Percentiles rank a stretch among this genome's conserved stretches.
Conservation (phyloP, 257 asterid species). For the Scutellaria baicalensis region DNA sequence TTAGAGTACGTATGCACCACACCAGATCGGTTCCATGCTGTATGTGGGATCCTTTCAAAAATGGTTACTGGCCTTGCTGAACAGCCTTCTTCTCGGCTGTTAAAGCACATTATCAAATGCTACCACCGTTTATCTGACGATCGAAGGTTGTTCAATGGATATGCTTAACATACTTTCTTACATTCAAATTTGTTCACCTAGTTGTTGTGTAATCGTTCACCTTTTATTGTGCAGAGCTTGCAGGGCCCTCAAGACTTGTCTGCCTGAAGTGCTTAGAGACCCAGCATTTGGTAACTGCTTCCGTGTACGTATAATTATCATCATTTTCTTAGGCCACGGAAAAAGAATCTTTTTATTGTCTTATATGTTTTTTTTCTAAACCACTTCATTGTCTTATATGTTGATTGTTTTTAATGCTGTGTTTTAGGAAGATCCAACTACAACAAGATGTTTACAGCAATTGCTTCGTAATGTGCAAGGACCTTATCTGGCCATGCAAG, state of each 20-base stretch:
- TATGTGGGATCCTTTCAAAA: conserved; percentile 63
- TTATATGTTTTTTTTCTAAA: too few species aligned
- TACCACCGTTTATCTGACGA: conserved; percentile 85
- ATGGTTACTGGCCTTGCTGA: conserved; percentile 81
- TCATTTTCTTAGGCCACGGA: not conserved
- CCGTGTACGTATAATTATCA: conserved; percentile 46
- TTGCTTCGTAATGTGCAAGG: conserved; percentile 70
- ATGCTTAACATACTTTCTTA: not conserved
- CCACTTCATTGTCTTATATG: not conserved
- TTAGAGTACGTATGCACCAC: conserved; percentile 81
- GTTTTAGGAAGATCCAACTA: conserved; percentile 68
- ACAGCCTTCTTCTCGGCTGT: conserved; percentile 73
- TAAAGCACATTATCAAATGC: conserved; percentile 88
- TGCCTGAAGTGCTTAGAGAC: conserved; percentile 81
- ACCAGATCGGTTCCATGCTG: conserved; percentile 87
- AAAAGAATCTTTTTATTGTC: not conserved
- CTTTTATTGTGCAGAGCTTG: conserved; percentile 58
- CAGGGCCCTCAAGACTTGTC: conserved; percentile 66
- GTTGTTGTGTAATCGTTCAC: not conserved
- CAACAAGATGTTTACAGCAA: conserved; percentile 90
- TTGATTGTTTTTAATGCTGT: not conserved
- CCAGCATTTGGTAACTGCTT: conserved; percentile 67
- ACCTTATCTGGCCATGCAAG: conserved; percentile 57
- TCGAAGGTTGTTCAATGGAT: conserved; percentile 35
- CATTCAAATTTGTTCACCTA: not conserved